phyloP scores from a whole-genome alignment of 805 yeast genomes.

The Yarrowia osloensis region DNA sequence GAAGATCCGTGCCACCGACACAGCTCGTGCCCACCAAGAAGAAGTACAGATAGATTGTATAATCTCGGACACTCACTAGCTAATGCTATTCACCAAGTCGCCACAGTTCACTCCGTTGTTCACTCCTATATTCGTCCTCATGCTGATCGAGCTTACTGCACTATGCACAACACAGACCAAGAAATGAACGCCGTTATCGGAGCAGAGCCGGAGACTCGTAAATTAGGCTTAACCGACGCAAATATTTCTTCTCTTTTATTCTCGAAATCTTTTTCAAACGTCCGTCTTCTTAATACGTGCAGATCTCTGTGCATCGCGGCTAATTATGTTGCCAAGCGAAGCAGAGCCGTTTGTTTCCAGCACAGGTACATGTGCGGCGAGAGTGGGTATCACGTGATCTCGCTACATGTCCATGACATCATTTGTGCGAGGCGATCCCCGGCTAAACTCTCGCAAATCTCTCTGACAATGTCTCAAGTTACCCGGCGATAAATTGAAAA shows the following conservation, averaged over 20 bases:
- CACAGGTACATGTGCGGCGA: too few species aligned
- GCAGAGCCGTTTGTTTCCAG: neutral
- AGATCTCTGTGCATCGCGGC: neutral
- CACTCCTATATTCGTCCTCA: too few species aligned
- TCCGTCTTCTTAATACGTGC: neutral
- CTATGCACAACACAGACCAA: neutral
- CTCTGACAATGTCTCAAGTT: neutral
- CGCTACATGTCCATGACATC: neutral
- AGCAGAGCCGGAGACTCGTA: neutral
- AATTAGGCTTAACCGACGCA: neutral
- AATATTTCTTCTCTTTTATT: neutral
- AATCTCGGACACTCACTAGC: too few species aligned
- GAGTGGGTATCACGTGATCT: neutral
- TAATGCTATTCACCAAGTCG: too few species aligned
- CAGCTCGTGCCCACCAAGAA: too few species aligned
- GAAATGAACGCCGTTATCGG: neutral
- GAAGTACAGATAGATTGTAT: too few species aligned
- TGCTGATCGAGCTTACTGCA: too few species aligned
- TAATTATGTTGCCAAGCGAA: neutral
- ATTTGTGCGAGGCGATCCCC: neutral
- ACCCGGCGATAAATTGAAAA: neutral
- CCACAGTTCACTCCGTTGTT: too few species aligned
- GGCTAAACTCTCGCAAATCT: neutral
- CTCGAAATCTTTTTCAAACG: neutral
- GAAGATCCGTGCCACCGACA: too few species aligned